A percentile compares a stretch with the other conserved stretches of the same genome.
phyloP scores from a whole-genome alignment of 192 early-diverging fungal genomes.

The Chytriomyces sp. region DNA sequence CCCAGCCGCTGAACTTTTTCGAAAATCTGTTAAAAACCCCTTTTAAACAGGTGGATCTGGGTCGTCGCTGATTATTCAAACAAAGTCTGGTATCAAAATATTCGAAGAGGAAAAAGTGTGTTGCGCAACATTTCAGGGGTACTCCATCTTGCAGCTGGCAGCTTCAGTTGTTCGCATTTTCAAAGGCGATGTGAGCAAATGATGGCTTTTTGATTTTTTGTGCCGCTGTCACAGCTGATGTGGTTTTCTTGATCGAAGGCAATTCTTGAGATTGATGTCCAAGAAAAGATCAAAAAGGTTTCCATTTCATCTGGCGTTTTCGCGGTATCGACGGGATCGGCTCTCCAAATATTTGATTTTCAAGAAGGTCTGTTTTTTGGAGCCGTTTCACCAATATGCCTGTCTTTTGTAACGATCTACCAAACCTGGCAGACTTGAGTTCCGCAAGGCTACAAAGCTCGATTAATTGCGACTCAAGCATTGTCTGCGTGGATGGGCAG shows the following conservation, averaged over 20 bases:
- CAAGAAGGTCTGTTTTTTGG: conserved; percentile 37
- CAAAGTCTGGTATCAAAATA: conserved; percentile 16
- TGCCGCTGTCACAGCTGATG: too few species aligned
- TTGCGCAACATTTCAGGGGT: conserved; percentile 27
- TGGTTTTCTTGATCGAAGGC: neutral
- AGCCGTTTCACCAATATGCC: neutral
- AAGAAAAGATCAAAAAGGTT: conserved; percentile 41
- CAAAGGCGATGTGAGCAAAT: conserved; percentile 26
- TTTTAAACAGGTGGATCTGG: conserved; percentile 16
- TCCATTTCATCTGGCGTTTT: conserved; percentile 43
- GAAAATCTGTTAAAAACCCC: neutral
- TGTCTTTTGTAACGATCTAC: neutral
- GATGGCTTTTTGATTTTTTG: neutral
- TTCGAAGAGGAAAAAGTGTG: conserved; percentile 35
- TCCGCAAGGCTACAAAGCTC: conserved; percentile 28
- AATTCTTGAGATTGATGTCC: conserved; percentile 33
- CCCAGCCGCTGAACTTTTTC: neutral
- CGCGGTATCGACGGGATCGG: conserved; percentile 47
- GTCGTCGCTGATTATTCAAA: conserved; percentile 16
- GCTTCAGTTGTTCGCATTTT: conserved; percentile 29
- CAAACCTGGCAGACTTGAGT: neutral
- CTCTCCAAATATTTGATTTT: conserved; percentile 47
- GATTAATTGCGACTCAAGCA: conserved; percentile 33
- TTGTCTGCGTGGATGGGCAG: conserved; percentile 38
- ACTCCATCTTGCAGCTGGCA: conserved; percentile 18